Conservation (phyloP, 345 rosid genomes). For the Corymbia maculata region DNA sequence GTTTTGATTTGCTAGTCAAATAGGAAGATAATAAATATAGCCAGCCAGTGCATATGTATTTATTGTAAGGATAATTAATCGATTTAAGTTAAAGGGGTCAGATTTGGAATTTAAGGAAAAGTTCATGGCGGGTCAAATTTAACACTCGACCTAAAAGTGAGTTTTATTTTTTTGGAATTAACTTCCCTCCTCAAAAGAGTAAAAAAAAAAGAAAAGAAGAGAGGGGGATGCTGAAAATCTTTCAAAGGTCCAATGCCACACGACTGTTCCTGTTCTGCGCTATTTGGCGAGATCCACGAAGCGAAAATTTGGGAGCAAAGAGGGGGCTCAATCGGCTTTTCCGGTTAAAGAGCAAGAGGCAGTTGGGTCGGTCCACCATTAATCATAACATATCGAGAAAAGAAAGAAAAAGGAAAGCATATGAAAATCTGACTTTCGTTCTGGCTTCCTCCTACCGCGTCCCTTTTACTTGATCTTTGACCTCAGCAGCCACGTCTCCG, state of each 20-base stretch:
- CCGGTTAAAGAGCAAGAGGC: neutral
- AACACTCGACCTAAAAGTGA: too few relatives aligned
- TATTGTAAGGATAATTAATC: too few relatives aligned
- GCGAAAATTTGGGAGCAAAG: neutral
- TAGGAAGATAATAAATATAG: too few relatives aligned
- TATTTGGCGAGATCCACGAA: neutral
- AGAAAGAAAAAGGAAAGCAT: neutral
- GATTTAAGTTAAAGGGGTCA: too few relatives aligned
- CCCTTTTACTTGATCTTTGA: conserved; percentile 13
- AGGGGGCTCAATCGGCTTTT: neutral
- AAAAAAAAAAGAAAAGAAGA: too few relatives aligned
- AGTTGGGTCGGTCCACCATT: neutral
- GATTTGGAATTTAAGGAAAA: too few relatives aligned
- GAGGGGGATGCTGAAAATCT: neutral
- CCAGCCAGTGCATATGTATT: too few relatives aligned
- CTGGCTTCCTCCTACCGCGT: conserved; percentile 13
- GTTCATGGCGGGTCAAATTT: too few relatives aligned
- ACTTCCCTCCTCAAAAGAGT: neutral
- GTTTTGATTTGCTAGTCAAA: too few relatives aligned
- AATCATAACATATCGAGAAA: neutral
- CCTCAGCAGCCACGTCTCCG: conserved; percentile 7
- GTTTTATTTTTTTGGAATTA: too few relatives aligned
- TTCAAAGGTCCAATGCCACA: neutral
- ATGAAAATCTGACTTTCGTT: neutral
- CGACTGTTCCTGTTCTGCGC: neutral